Percentiles rank a stretch among this genome's conserved stretches.
Evolutionary conservation across 1,284 basidiomycete species (phyloP).

Genomic region (Fomitopsis betulina): DNA sequence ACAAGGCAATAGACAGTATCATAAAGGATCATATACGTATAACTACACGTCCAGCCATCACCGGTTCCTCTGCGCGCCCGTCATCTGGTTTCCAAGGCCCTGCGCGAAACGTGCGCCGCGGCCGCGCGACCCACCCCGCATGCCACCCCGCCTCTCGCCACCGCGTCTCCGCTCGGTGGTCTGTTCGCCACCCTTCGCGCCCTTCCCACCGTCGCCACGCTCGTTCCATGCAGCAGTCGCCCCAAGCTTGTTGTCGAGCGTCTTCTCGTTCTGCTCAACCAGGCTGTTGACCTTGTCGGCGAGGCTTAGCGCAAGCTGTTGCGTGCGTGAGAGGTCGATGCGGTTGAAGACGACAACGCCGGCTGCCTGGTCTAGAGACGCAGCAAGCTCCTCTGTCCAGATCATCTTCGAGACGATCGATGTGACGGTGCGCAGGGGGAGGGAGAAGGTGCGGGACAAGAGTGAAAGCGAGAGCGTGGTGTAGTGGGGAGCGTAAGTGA

Average conservation of each 20-base stretch:
- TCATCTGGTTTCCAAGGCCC: constrained; percentile 76
- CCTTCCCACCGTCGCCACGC: constrained; percentile 63
- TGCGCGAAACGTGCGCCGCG: constrained; percentile 75
- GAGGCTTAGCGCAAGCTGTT: constrained; percentile 83
- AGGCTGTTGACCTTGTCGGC: constrained; percentile 85
- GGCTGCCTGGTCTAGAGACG: constrained; percentile 88
- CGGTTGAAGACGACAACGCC: constrained; percentile 89
- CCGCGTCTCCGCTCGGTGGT: constrained; percentile 69
- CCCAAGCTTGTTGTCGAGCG: constrained; percentile 86
- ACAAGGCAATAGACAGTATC: neutral
- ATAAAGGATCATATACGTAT: neutral
- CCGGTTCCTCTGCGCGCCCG: constrained; percentile 31
- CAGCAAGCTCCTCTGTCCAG: constrained; percentile 94
- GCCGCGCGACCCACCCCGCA: constrained; percentile 58
- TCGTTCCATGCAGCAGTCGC: constrained; percentile 64
- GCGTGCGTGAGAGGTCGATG: constrained; percentile 84
- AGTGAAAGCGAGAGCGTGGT: constrained; percentile 85
- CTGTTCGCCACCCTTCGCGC: constrained; percentile 75
- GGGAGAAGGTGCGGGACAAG: constrained; percentile 84
- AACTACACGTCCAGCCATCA: constrained; percentile 7
- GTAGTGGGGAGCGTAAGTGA: constrained; percentile 97
- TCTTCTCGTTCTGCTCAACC: constrained; percentile 96
- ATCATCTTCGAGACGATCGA: constrained; percentile 99
- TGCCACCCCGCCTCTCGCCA: constrained; percentile 57
- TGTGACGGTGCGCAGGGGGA: constrained; percentile 77